Evolutionary conservation across 768 basidiomycete species (phyloP), one percentile per base, ranked within the genome.

Genomic region (Lyophyllum atratum): DNA sequence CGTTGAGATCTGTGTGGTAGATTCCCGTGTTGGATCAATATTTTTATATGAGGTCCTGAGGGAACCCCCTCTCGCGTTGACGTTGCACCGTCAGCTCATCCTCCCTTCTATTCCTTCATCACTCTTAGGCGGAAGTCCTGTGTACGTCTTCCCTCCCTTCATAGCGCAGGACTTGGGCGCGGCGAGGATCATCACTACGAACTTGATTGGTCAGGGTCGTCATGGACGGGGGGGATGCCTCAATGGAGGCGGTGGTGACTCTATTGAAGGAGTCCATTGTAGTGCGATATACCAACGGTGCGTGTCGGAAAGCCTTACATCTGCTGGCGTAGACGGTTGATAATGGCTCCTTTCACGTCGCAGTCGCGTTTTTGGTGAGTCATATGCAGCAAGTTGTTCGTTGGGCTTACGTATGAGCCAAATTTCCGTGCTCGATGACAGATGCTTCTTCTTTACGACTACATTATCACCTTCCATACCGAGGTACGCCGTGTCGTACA

Each of bases 361-460:
- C n/a, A 64, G 63, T 64, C 31, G 60, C 63, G 26, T 62, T 62
- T 44, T n/a, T 62, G 53, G 63, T 64, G 44, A 46, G 56, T 14
- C 8, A n/a, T 11, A 17, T n/a, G 7, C 7, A 24, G 11, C 40
- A 25, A 21, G 1, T 50, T 22, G 33, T 14, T 50, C 49, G 39
- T 31, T 11, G 21, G 22, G 24, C 26, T 37, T 12, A 15, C 19
- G 5, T 12, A 15, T 40, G 5, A 40, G 39, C 19, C 39, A 6
- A n/a, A 4, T 5, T n/a, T 40, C n/a, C 44, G n/a, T 19, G 25
- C 28, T 6, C 31, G 21, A 21, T 22, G 44, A 12, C 40, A 69
- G 66, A 60, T 56, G 45, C 48, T 66, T 43, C 58, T 70, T 26
- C n/a, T 69, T 14, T 70, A 66, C 39, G 69, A 70, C 59, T 58